Base-by-base conservation (phyloP, 2,329 filamentous ascomycete species). In the Cercospora sesami region DNA sequence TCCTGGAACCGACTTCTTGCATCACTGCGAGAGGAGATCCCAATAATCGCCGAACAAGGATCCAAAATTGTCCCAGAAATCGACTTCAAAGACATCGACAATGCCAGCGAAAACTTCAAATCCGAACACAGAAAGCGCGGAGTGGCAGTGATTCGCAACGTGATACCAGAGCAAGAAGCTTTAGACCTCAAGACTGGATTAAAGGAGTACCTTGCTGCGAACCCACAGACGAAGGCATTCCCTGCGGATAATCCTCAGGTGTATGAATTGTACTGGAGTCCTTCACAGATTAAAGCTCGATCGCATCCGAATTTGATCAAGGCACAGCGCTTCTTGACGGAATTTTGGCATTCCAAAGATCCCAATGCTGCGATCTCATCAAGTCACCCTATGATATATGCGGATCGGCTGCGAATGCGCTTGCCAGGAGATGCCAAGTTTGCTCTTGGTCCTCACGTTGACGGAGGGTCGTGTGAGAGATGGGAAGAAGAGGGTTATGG, bases 401-500 rank as follows among this genome's bases (percentile, higher is more conserved):
- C 81, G 33, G 83, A 85, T 73, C 79, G 83, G 26, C 73, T 84
- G 30, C 80, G 83, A 33, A 84, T 85, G 78, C 80, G 90, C 61
- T 84, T 86, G 8, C 85, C 85, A 5, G 84, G 84, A 55, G 83
- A 85, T 68, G 78, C 81, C n/a, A 80, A 80, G 31, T 84, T 85
- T 60, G 83, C 84, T 36, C 76, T 85, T 0, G 83, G 90, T 42
- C 89, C 89, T n/a, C 83, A 85, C 64, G 80, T 85, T 8, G 83
- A 85, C 66, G 82, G 83, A n/a, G 83, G 83, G 5, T 81, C 79
- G 36, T 81, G 83, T 18, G 83, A 85, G 73, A 80, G 83, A 14
- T 85, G 83, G 83, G 82, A 84, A 72, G 84, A 86, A 33, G 84
- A 87, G 68, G 90, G 90, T 5, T 92, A 91, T 76, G 80, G 62